Evolutionary conservation across 2,329 filamentous ascomycete species (phyloP), one percentile per base, ranked within the genome.

Genomic region (Hypoxylon sp.): DNA sequence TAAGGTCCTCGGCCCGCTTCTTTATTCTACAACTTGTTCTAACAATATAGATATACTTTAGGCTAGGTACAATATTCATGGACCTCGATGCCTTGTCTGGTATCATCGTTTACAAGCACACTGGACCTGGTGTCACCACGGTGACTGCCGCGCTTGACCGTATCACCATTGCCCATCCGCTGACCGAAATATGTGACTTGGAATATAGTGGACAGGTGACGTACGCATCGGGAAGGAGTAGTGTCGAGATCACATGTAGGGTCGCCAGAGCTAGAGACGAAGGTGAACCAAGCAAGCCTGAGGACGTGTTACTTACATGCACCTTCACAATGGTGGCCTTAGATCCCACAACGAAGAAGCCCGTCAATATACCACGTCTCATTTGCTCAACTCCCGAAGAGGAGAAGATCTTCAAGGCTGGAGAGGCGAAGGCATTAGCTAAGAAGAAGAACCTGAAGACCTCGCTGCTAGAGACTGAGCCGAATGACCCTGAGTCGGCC

Each of bases 41-140:
- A 48, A 66, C 60, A 39, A 17, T 9, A 52, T 61, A 39, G 22
- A 9, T 14, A 19, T 44, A 5, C 61, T 68, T 22, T 67, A 87
- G 89, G 58, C 83, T 94, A 6, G 92, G 92, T 0, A 90, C 91
- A 0, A 82, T 94, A 14, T 88, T 94, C 68, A 94, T 94, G 91
- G 92, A 94, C 70, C 85, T 94, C 1, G 92, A 94, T 79, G 92
- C 92, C 0, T 80, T 94, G 6, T 91, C 91, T 0, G 92, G 92
- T 9, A 88, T 94, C 51, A 87, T 94, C 62, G 91, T 92, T 17
- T 91, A 94, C 79, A 92, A 91, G 69, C 82, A 90, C 83, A 80
- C 86, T 82, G 75, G 92, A 80, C 55, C 90, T 81, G 60, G 85
- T 84, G 74, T 84, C 13, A 85, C 83, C 0, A 83, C 81, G 1